These are phyloP conservation scores for Trametes gibbosa DNA, from an alignment of 768 basidiomycete species.

Conservation along the genomic window DNA sequence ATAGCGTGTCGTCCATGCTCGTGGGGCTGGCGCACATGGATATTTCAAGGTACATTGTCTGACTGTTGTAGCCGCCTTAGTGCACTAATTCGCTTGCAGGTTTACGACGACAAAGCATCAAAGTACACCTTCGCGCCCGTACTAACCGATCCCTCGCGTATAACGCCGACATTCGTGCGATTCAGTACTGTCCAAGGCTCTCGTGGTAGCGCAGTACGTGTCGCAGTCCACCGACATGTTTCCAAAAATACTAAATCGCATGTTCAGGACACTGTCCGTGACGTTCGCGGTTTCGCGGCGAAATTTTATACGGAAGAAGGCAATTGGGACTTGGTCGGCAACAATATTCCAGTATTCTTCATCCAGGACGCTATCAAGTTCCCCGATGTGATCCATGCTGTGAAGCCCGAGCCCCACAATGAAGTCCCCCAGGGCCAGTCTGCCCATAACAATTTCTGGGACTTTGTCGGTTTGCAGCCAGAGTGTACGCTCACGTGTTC, in stretches of 20 bases:
- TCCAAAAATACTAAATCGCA: not conserved
- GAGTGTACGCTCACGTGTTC: constrained; percentile 44
- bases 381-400: constrained; percentile 81
- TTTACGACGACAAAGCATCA: constrained; percentile 61
- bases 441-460: constrained; percentile 88
- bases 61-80: too few relatives aligned
- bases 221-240: not conserved
- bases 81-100: constrained; percentile 18
- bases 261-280: constrained; percentile 68
- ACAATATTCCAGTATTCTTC: constrained; percentile 81
- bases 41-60: constrained; percentile 51
- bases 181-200: constrained; percentile 87
- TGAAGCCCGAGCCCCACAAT: constrained; percentile 82
- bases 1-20: constrained; percentile 70
- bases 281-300: constrained; percentile 83
- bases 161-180: constrained; percentile 76
- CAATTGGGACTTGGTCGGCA: constrained; percentile 87
- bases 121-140: constrained; percentile 71
- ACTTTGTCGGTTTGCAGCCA: constrained; percentile 70
- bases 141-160: constrained; percentile 67
- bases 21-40: constrained; percentile 79
- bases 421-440: constrained; percentile 69
- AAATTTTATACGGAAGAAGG: constrained; percentile 85
- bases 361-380: constrained; percentile 84
- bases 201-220: constrained; percentile 73